These are phyloP conservation scores for Xylaria sp. DNA, from an alignment of 2,329 filamentous ascomycete species.

Conservation along the genomic window DNA sequence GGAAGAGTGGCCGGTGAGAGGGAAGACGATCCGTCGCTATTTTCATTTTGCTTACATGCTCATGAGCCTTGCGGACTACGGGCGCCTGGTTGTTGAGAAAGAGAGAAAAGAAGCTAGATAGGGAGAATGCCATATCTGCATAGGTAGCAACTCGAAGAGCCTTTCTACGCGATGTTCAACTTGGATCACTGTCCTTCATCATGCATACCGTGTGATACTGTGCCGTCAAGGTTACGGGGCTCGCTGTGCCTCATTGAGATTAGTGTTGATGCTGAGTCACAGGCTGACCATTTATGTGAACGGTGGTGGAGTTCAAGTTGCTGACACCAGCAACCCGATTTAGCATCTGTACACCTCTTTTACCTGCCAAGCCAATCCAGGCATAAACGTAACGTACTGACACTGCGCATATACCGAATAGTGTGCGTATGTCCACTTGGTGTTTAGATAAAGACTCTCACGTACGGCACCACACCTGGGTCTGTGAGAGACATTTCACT, in stretches of 20 bases:
- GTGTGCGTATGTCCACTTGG: too few species aligned
- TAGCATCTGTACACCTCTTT: neutral
- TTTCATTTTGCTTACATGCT: neutral
- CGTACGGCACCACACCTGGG: neutral
- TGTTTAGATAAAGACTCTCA: neutral
- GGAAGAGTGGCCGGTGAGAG: slow-evolving; percentile 3
- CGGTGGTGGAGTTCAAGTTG: neutral
- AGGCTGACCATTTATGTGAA: neutral
- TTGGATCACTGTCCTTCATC: too few species aligned
- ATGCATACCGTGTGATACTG: too few species aligned
- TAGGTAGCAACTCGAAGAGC: slow-evolving; percentile 21
- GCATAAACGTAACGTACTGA: too few species aligned
- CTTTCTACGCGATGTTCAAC: neutral
- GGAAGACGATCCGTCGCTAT: neutral
- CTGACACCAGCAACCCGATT: neutral
- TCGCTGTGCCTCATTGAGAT: neutral
- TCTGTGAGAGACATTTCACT: neutral
- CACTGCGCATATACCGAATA: too few species aligned
- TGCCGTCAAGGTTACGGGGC: too few species aligned
- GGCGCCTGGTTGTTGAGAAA: too few species aligned
- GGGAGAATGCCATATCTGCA: slow-evolving; percentile 25
- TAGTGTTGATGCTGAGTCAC: neutral
- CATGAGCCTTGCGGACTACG: neutral
- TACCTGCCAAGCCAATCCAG: neutral
- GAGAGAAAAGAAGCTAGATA: slow-evolving; percentile 16